Evolutionary conservation across 495 filamentous ascomycete genomes (phyloP), one percentile per base, ranked within the genome.

Genomic region (Bacidia rubella): DNA sequence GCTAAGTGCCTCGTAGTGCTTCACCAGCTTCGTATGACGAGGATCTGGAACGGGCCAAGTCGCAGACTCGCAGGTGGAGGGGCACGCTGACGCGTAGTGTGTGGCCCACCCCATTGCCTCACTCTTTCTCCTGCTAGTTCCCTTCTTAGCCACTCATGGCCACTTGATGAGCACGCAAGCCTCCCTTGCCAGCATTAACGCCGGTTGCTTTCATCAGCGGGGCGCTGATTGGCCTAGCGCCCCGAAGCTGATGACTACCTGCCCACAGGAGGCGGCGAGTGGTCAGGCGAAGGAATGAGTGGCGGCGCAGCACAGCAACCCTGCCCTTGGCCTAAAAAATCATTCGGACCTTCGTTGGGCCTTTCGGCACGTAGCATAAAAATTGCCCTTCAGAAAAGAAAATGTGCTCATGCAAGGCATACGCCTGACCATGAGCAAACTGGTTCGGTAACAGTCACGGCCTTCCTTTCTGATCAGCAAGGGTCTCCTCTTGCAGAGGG

Each of bases 1-100:
- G 55, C 55, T 57, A 57, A 57, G 55, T 53, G 42, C 47, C 9
- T 44, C 9, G 41, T 22, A 44, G 12, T n/a, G 20, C 41, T n/a
- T 17, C 41, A 22, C 41, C 22, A 15, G 25, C n/a, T 35, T 27
- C 54, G 47, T 51, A 51, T 52, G 40, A 56, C 50, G 43, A 53
- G 29, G 32, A 41, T 47, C 47, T 38, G 47, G 47, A 50, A 50
- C 26, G 25, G 47, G n/a, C 32, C 20, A 50, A 50, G 32, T 29
- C 19, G 47, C 45, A 48, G 25, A 50, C 17, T 29, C 19, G 47
- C 45, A 48, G 25, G 45, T 25, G 25, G 45, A 48, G 24, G 25
- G 20, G 26, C n/a, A 19, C 11, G 47, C 47, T 50, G 15, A 50
- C 47, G 47, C 47, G 24, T 50, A 35, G 47, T 20, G 25, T 11